These are phyloP conservation scores for Phaeotremella skinneri DNA, from an alignment of 768 basidiomycete genomes.

Conservation along the genomic window DNA sequence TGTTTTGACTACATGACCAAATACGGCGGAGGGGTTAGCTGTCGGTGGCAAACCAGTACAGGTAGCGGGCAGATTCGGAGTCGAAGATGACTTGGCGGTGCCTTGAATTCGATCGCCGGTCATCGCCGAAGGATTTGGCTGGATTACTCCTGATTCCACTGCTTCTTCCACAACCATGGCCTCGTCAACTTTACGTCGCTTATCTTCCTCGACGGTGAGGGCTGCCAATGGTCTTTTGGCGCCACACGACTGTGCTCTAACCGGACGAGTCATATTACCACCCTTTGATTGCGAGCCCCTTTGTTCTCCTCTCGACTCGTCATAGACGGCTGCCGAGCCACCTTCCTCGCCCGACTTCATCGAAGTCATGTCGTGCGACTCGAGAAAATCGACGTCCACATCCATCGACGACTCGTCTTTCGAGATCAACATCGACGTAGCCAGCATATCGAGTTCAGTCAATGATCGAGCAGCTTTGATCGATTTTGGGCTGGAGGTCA, in stretches of 20 bases:
- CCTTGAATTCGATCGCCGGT: neutral
- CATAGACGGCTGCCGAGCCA: neutral
- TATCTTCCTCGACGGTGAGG: conserved; percentile 32
- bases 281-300: neutral
- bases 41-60: neutral
- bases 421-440: conserved; percentile 22
- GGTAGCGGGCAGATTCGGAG: conserved; percentile 16
- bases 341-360: too few species aligned
- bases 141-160: conserved; percentile 36
- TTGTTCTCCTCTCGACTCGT: neutral
- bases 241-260: conserved; percentile 39
- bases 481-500: conserved; percentile 15
- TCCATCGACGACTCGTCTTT: conserved; percentile 24
- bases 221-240: conserved; percentile 30
- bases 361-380: neutral
- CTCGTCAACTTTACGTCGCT: conserved; percentile 39
- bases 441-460: conserved; percentile 28
- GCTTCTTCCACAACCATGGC: conserved; percentile 46
- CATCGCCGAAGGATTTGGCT: conserved; percentile 12
- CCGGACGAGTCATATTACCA: conserved; percentile 21
- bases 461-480: conserved; percentile 18
- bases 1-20: conserved; percentile 59
- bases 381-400: conserved; percentile 12
- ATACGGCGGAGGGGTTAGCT: conserved; percentile 20
- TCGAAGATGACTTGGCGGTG: conserved; percentile 19